Evolutionary conservation across 2,329 filamentous ascomycete species (phyloP).

Genomic region (Pseudogymnoascus sp.): DNA sequence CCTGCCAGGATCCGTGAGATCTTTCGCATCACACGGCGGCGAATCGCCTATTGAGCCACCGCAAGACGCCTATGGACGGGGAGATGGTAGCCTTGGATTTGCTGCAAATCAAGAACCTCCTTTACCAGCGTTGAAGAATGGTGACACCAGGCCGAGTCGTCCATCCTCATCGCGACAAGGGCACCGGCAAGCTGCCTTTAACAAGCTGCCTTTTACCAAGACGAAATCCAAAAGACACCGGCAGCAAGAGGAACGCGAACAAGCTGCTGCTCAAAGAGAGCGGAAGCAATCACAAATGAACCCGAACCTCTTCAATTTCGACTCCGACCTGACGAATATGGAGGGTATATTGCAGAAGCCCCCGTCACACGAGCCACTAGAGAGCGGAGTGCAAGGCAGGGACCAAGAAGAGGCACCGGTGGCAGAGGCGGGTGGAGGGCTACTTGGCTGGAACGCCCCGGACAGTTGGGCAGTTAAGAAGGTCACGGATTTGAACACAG

Average conservation of each 20-base stretch:
- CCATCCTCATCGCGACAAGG: neutral
- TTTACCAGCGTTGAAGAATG: constrained; percentile 17
- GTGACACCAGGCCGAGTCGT: neutral
- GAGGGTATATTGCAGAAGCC: constrained; percentile 76
- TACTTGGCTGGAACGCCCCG: constrained; percentile 78
- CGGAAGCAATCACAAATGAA: constrained; percentile 40
- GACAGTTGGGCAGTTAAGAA: constrained; percentile 93
- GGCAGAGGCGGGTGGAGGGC: constrained; percentile 27
- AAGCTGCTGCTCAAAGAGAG: constrained; percentile 25
- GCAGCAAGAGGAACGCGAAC: constrained; percentile 50
- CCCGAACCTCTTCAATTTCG: constrained; percentile 62
- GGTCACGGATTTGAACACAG: constrained; percentile 57
- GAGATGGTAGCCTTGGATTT: constrained; percentile 22
- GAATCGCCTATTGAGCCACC: neutral
- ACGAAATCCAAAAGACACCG: constrained; percentile 40
- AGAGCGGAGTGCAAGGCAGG: constrained; percentile 40
- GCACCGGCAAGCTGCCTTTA: constrained; percentile 25
- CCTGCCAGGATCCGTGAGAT: constrained; percentile 46
- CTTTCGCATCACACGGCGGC: constrained; percentile 35
- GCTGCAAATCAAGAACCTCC: constrained; percentile 21
- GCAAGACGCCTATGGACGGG: constrained; percentile 23
- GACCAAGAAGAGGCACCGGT: constrained; percentile 37
- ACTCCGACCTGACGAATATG: constrained; percentile 86
- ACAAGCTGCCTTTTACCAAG: constrained; percentile 57
- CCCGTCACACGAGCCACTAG: constrained; percentile 64